Evolutionary conservation across 2,329 filamentous ascomycete species (phyloP), one percentile per base, ranked within the genome.

Genomic region (Talaromyces sp.): DNA sequence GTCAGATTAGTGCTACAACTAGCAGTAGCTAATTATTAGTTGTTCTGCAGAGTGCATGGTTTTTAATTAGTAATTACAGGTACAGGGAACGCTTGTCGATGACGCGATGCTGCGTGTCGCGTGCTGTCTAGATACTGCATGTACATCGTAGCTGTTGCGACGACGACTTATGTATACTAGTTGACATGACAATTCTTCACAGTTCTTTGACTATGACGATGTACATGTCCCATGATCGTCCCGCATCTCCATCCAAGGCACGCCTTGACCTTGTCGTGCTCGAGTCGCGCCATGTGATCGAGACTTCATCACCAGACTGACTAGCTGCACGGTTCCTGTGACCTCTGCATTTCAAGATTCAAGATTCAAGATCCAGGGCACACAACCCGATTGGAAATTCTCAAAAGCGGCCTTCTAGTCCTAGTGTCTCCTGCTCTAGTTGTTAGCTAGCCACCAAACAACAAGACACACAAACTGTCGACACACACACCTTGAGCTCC

Each of bases 401-500:
- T 50, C 54, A 62, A 50, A 62, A 62, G 17, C 41, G 38, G 0
- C 60, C 60, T 17, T 62, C 60, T 5, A 62, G 10, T 11, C 60
- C 60, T 4, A 62, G 54, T 14, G 46, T 48, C 53, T 62, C 60
- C 60, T 62, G 35, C n/a, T n/a, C n/a, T n/a, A n/a, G n/a, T n/a
- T n/a, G n/a, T n/a, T n/a, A n/a, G n/a, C n/a, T n/a, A n/a, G n/a
- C n/a, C n/a, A n/a, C n/a, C n/a, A 29, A 32, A 48, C 26, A 51
- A 5, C 1, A 19, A 24, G 11, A 31, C 24, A 31, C n/a, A 50
- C 1, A 3, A 29, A 43, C 19, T 4, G 10, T 31, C 4, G 29
- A 64, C 68, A 53, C 50, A 79, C 84, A n/a, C n/a, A 26, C 26
- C 78, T 81, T 82, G 41, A 85, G 65, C 65, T 83, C 80, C 57